Conservation (phyloP, 2,329 filamentous ascomycete genomes). For the Verticillium zaregamsianum region DNA sequence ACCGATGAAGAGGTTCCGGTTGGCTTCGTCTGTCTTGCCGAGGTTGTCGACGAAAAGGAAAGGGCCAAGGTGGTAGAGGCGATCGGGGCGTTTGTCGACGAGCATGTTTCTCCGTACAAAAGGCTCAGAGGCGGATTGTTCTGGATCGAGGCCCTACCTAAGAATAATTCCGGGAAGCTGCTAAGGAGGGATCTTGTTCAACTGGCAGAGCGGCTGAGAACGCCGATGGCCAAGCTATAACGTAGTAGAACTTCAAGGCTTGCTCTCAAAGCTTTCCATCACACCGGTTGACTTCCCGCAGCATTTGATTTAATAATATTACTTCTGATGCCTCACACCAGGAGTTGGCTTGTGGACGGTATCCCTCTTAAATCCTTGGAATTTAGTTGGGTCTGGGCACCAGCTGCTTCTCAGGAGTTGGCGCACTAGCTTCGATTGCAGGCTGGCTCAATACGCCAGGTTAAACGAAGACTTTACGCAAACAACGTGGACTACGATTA, state of each 20-base stretch:
- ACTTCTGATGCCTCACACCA: too few relatives aligned
- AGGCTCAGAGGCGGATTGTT: constrained; percentile 64
- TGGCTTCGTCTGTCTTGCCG: background rate
- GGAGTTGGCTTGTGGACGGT: too few relatives aligned
- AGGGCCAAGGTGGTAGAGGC: constrained; percentile 28
- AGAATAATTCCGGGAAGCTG: constrained; percentile 56
- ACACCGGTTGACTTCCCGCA: background rate
- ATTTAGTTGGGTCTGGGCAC: too few relatives aligned
- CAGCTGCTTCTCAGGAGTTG: too few relatives aligned
- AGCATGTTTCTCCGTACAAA: constrained; percentile 52
- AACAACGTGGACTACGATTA: too few relatives aligned
- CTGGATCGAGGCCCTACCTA: constrained; percentile 65
- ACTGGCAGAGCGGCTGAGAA: background rate
- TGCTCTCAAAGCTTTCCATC: background rate
- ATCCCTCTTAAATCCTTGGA: too few relatives aligned
- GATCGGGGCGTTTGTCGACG: constrained; percentile 18
- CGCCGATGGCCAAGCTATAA: background rate
- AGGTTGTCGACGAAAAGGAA: background rate
- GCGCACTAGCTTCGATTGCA: too few relatives aligned
- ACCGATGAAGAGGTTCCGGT: background rate
- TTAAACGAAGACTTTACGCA: too few relatives aligned
- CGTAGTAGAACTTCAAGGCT: background rate
- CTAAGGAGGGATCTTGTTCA: constrained; percentile 29
- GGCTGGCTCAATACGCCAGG: too few relatives aligned
- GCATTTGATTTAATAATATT: background rate